Evolutionary conservation across 306 rosid species (phyloP), one percentile per base, ranked within the genome.

Genomic region (Cucumis hystrix): DNA sequence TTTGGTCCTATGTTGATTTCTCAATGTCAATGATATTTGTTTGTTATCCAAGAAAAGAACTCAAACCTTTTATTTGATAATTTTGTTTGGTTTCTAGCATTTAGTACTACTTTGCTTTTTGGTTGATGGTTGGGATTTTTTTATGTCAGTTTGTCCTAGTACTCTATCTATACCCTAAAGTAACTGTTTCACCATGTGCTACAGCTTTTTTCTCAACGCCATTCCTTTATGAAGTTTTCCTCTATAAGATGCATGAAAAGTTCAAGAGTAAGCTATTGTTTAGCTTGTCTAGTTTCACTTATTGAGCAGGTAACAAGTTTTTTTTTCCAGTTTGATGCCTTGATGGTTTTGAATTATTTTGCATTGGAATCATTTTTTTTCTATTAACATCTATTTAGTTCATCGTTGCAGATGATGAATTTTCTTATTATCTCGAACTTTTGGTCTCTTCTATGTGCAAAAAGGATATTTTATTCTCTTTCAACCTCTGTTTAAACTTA

Each of bases 281-380:
- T 91, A 82, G 84, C 89, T 76, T 91, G 93, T 83, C 87, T 94
- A 62, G 43, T 94, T 83, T 88, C 98, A 77, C 97, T 94, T 51
- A 96, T 94, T 74, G 98, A 94, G 83, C 97, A 94, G 97, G 98
- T 94, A 85, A 74, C 37, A 61, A 77, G 74, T 65, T 76, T 82
- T 58, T 80, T 61, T 82, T 13, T 8, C 58, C 49, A 6, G 49
- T 71, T 23, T 55, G 56, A 73, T 30, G 59, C 28, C 59, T 75
- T 58, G 61, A 75, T 8, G 41, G 49, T 75, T 75, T 35, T 35
- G 54, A n/a, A 15, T 17, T 25, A n/a, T 16, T 54, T 33, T 18
- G 18, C 78, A 16, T 75, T 39, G n/a, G 63, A 20, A 33, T 3
- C 37, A 4, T 35, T 35, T 55, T 75, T 57, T 58, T 35, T 74